phyloP scores from a whole-genome alignment of 2,329 filamentous ascomycete genomes.

The Arthrobotrys sphaeroides region DNA sequence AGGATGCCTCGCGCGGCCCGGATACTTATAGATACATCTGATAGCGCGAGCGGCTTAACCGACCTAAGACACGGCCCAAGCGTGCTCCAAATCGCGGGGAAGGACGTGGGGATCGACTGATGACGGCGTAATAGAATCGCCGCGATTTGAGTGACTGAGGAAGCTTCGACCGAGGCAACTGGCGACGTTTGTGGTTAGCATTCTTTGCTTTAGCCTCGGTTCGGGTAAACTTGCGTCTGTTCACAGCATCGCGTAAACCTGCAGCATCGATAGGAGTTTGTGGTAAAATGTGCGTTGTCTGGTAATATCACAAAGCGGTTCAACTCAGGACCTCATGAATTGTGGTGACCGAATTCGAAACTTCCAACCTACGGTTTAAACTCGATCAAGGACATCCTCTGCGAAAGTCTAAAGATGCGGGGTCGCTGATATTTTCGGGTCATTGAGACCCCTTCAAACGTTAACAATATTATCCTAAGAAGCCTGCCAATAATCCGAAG shows the following conservation, averaged over 20 bases:
- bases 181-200: background rate
- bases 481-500: too few relatives aligned
- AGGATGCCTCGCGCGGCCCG: background rate
- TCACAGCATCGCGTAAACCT: background rate
- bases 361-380: too few relatives aligned
- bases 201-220: conserved; percentile 14
- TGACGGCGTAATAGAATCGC: conserved; percentile 1
- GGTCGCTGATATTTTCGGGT: too few relatives aligned
- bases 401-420: too few relatives aligned
- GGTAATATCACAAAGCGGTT: too few relatives aligned
- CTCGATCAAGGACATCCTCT: too few relatives aligned
- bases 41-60: background rate
- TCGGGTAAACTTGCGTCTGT: background rate
- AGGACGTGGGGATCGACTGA: background rate
- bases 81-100: background rate
- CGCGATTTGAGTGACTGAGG: background rate
- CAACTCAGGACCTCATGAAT: too few relatives aligned
- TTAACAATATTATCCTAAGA: too few relatives aligned
- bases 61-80: background rate
- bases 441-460: too few relatives aligned
- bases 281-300: background rate
- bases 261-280: background rate
- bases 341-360: too few relatives aligned
- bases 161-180: conserved; percentile 10
- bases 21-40: background rate